phyloP scores from a whole-genome alignment of 208 protist species.

The Trypanosoma rangeli region DNA sequence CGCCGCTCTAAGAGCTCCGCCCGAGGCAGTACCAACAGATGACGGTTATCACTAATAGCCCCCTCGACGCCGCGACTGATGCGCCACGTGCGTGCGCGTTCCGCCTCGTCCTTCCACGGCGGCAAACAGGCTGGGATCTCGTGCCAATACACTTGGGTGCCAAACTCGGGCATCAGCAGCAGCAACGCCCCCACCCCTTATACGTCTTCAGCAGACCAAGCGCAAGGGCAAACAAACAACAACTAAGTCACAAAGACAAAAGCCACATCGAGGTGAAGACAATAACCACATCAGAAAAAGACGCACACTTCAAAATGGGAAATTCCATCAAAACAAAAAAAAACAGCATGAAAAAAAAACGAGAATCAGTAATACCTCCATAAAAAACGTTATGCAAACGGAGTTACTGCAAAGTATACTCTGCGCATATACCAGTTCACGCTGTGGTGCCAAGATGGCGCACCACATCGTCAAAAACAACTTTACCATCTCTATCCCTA shows the following conservation, averaged over 20 bases:
- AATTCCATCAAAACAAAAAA: background rate
- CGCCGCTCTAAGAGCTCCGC: background rate
- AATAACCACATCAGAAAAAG: background rate
- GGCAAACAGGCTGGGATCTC: conserved; percentile 15
- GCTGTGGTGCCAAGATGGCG: conserved; percentile 20
- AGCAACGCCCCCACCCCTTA: background rate
- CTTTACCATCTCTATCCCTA: conserved; percentile 46
- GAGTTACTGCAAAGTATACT: background rate
- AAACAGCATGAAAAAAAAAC: background rate
- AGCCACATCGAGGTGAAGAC: background rate
- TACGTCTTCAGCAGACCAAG: background rate
- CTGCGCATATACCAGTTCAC: background rate
- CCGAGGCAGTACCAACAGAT: conserved; percentile 9
- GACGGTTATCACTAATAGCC: background rate
- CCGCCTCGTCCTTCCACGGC: conserved; percentile 19
- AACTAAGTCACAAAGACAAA: conserved; percentile 1
- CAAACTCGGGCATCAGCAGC: conserved; percentile 23
- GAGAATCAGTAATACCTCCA: background rate
- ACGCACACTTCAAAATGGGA: background rate
- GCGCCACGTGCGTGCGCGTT: conserved; percentile 7
- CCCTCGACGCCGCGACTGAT: background rate
- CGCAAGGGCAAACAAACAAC: background rate
- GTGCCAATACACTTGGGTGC: conserved; percentile 38
- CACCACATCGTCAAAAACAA: conserved; percentile 51
- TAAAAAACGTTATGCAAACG: background rate